A percentile compares a stretch with the other conserved stretches of the same genome.
Evolutionary conservation across 495 filamentous ascomycete genomes (phyloP).

Genomic region (Penicillium tannophilum): DNA sequence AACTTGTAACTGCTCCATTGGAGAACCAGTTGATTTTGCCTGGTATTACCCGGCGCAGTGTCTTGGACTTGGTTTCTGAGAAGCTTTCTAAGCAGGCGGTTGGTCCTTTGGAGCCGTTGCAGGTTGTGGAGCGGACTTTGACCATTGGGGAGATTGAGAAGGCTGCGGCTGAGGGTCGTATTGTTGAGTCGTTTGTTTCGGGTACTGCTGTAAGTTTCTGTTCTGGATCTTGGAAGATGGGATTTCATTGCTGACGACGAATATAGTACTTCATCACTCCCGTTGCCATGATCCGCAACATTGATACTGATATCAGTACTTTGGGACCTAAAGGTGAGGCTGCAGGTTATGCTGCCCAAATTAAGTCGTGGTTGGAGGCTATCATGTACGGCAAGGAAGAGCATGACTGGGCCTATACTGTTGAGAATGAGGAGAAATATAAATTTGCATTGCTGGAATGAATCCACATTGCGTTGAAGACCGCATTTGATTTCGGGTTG

Average conservation of each 20-base stretch:
- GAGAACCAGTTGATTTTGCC: conserved; percentile 81
- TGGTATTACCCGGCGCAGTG: conserved; percentile 77
- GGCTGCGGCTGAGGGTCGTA: conserved; percentile 71
- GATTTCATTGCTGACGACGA: conserved; percentile 12
- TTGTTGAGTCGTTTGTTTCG: conserved; percentile 83
- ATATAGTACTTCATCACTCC: conserved; percentile 76
- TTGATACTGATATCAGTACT: conserved; percentile 66
- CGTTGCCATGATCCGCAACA: conserved; percentile 72
- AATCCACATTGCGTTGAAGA: no score
- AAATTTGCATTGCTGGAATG: neutral
- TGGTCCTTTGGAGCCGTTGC: conserved; percentile 55
- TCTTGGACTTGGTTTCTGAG: conserved; percentile 71
- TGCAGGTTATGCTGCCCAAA: conserved; percentile 65
- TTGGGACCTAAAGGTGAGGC: conserved; percentile 60
- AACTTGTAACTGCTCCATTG: conserved; percentile 83
- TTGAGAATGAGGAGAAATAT: conserved; percentile 57
- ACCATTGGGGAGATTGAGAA: conserved; percentile 77
- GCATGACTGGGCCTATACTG: conserved; percentile 78
- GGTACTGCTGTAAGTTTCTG: conserved; percentile 74
- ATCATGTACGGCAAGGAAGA: conserved; percentile 86
- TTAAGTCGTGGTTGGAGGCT: conserved; percentile 77
- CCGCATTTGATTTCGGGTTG: no score
- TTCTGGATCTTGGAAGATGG: neutral
- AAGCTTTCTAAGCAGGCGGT: conserved; percentile 46
- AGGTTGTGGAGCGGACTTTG: conserved; percentile 78